A percentile compares a stretch with the other conserved stretches of the same genome.
Conservation (phyloP, 1,139 yeast species). For the Cylindricascospora bacillispora region DNA sequence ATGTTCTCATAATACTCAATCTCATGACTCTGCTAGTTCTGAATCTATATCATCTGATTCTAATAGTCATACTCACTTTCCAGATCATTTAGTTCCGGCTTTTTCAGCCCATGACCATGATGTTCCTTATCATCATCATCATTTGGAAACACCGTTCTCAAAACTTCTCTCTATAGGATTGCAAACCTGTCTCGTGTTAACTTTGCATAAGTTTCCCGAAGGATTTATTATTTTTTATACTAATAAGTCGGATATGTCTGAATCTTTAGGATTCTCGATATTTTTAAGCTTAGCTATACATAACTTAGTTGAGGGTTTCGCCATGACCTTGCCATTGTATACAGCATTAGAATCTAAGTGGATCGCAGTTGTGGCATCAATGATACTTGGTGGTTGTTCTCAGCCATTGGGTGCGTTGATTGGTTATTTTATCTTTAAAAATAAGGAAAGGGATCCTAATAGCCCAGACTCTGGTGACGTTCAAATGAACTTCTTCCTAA, state of each 20-base stretch:
- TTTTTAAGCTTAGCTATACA: constrained; percentile 78
- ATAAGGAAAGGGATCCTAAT: constrained; percentile 16
- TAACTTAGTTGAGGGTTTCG: constrained; percentile 90
- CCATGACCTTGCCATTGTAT: constrained; percentile 83
- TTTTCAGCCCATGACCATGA: not conserved
- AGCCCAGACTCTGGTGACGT: constrained; percentile 3
- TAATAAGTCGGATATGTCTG: constrained; percentile 21
- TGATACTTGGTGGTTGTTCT: constrained; percentile 65
- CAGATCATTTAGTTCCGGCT: not conserved
- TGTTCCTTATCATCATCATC: constrained; percentile 57
- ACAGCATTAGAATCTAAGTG: constrained; percentile 52
- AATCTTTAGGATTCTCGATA: constrained; percentile 71
- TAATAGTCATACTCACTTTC: not conserved
- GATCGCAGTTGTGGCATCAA: constrained; percentile 53
- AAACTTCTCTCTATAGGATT: constrained; percentile 72
- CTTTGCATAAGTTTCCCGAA: constrained; percentile 87
- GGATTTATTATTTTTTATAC: constrained; percentile 65
- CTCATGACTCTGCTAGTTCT: not conserved
- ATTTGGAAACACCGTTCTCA: constrained; percentile 64
- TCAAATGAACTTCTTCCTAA: constrained; percentile 34
- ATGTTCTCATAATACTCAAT: too few relatives aligned
- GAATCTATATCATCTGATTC: not conserved
- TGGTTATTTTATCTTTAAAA: constrained; percentile 48
- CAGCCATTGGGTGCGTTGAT: constrained; percentile 83
- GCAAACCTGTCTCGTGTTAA: constrained; percentile 79